phyloP scores from a whole-genome alignment of 1,139 yeast genomes.

The Suhomyces terraborum region DNA sequence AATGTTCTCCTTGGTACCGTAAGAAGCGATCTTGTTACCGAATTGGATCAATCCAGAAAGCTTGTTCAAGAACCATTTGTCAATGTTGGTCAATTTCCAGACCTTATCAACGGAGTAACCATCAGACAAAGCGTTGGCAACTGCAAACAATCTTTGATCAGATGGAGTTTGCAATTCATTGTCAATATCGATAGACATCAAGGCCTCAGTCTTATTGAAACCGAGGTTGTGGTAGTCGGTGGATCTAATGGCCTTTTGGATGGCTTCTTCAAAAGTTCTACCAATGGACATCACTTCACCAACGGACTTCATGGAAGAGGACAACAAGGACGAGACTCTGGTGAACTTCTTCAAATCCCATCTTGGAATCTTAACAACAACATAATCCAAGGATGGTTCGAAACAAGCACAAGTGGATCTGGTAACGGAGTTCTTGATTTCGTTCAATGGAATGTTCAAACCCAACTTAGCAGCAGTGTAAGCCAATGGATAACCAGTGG shows the following conservation, averaged over 20 bases:
- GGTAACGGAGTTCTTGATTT: slow-evolving; percentile 91
- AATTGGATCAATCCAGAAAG: slow-evolving; percentile 70
- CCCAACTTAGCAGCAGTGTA: slow-evolving; percentile 98
- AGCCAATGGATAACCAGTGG: slow-evolving; percentile 98
- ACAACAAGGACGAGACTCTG: slow-evolving; percentile 83
- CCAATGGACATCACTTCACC: slow-evolving; percentile 99
- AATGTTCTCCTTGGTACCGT: slow-evolving; percentile 59
- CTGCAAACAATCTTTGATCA: slow-evolving; percentile 93
- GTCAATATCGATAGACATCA: slow-evolving; percentile 89
- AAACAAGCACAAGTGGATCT: slow-evolving; percentile 95
- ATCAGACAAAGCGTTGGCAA: slow-evolving; percentile 85
- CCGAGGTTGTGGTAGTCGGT: slow-evolving; percentile 95
- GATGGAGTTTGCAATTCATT: slow-evolving; percentile 91
- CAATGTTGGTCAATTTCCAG: slow-evolving; percentile 90
- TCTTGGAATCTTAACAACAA: slow-evolving; percentile 97
- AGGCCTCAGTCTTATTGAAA: slow-evolving; percentile 83
- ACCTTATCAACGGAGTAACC: slow-evolving; percentile 92
- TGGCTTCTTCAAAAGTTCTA: slow-evolving; percentile 96
- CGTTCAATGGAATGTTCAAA: slow-evolving; percentile 88
- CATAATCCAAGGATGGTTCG: slow-evolving; percentile 96
- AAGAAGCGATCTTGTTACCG: slow-evolving; percentile 62
- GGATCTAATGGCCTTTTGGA: slow-evolving; percentile 96
- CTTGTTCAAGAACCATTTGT: slow-evolving; percentile 95
- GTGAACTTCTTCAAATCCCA: slow-evolving; percentile 98
- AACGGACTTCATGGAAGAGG: slow-evolving; percentile 97